These are phyloP conservation scores for Dactylorhiza incarnata DNA, from an alignment of 106 monocot species.

Conservation along the genomic window DNA sequence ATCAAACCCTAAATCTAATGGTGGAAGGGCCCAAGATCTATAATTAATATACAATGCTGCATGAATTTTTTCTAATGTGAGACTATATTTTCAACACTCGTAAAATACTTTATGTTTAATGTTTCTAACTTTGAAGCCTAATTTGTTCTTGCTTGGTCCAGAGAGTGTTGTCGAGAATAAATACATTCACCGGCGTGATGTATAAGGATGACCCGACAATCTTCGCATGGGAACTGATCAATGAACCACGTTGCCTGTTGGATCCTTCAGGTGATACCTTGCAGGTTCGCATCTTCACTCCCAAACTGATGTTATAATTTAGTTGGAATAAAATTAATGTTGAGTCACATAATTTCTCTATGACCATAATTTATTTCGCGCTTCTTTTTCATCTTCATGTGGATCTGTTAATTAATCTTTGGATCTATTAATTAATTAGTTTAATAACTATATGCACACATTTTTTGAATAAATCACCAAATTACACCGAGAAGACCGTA, in stretches of 20 bases:
- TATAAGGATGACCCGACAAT: slow-evolving; percentile 93
- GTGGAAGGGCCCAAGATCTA: too few relatives aligned
- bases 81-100: too few relatives aligned
- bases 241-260: slow-evolving; percentile 72
- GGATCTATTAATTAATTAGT: too few relatives aligned
- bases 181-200: slow-evolving; percentile 50
- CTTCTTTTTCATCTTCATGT: not conserved
- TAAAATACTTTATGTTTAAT: too few relatives aligned
- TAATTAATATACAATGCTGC: too few relatives aligned
- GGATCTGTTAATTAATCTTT: not conserved
- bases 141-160: slow-evolving; percentile 2
- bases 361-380: not conserved
- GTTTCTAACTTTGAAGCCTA: too few relatives aligned
- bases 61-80: too few relatives aligned
- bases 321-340: not conserved
- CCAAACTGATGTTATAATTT: not conserved
- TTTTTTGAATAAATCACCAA: too few relatives aligned
- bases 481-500: too few relatives aligned
- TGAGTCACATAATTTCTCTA: not conserved
- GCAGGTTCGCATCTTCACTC: slow-evolving; percentile 34
- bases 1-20: too few relatives aligned
- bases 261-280: slow-evolving; percentile 81
- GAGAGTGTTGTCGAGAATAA: slow-evolving; percentile 62
- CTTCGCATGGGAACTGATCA: slow-evolving; percentile 92
- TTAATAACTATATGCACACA: too few relatives aligned